Conservation (phyloP, 1,284 basidiomycete genomes). For the Phaffia rhodozyma region DNA sequence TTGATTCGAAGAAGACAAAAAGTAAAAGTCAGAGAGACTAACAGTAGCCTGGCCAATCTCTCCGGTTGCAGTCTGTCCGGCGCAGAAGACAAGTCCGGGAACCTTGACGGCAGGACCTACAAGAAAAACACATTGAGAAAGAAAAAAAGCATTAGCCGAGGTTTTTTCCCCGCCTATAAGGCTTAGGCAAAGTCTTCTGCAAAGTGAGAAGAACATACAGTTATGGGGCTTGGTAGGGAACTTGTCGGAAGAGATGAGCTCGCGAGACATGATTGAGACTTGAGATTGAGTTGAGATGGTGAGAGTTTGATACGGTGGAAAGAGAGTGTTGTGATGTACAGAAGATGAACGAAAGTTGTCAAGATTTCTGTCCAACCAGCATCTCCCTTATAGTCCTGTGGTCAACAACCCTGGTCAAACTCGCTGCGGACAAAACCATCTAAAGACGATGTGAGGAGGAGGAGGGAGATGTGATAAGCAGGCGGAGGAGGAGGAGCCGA, state of each 20-base stretch:
- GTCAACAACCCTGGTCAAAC: too few relatives aligned
- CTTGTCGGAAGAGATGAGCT: constrained; percentile 24
- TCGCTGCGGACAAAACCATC: too few relatives aligned
- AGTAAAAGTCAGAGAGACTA: neutral
- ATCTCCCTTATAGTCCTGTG: too few relatives aligned
- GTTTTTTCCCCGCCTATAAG: too few relatives aligned
- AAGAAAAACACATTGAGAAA: neutral
- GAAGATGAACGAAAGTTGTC: too few relatives aligned
- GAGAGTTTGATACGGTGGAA: neutral
- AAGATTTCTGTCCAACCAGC: too few relatives aligned
- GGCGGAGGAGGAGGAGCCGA: too few relatives aligned
- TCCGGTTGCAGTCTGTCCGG: constrained; percentile 27
- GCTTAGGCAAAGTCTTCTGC: too few relatives aligned
- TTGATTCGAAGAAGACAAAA: neutral
- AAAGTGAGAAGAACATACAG: constrained; percentile 18
- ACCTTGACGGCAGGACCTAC: constrained; percentile 26
- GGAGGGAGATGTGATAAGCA: too few relatives aligned
- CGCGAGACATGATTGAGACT: constrained; percentile 7
- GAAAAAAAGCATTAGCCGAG: too few relatives aligned
- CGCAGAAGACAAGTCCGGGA: constrained; percentile 28
- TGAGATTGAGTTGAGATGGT: neutral
- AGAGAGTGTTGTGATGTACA: too few relatives aligned
- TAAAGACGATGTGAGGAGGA: too few relatives aligned
- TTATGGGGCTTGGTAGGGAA: constrained; percentile 30
- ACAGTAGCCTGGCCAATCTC: constrained; percentile 28